phyloP scores from a whole-genome alignment of 805 yeast species.

The Candida coleopterorum region DNA sequence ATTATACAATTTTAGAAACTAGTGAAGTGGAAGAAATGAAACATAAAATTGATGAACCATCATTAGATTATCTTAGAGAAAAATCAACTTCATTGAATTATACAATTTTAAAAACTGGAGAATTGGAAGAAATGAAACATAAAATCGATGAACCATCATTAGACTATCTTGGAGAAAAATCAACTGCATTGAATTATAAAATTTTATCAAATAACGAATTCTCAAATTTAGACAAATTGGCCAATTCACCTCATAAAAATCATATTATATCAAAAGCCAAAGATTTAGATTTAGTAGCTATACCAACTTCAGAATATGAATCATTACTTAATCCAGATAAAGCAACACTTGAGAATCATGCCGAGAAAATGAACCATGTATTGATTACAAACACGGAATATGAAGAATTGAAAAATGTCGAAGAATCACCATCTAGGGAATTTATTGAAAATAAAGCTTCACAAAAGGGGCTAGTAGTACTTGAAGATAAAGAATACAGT shows the following conservation, averaged over 20 bases:
- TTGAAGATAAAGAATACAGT: constrained; percentile 12
- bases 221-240: constrained; percentile 17
- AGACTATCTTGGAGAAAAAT: constrained; percentile 13
- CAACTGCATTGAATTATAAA: constrained; percentile 2
- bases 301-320: constrained; percentile 12
- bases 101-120: constrained; percentile 12
- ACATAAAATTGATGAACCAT: constrained; percentile 21
- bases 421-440: constrained; percentile 10
- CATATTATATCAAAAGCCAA: constrained; percentile 17
- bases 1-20: no score
- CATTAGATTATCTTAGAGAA: constrained; percentile 19
- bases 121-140: constrained; percentile 7
- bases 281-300: constrained; percentile 15
- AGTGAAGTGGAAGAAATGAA: constrained; percentile 17
- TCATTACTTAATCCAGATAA: constrained; percentile 7
- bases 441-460: constrained; percentile 15
- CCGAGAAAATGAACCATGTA: constrained; percentile 15
- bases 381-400: constrained; percentile 12
- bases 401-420: constrained; percentile 12
- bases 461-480: constrained; percentile 8
- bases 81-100: constrained; percentile 13
- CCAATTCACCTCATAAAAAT: constrained; percentile 21
- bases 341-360: constrained; percentile 2
- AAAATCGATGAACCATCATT: constrained; percentile 15
- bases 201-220: constrained; percentile 3